Evolutionary conservation across 768 basidiomycete genomes (phyloP).

Genomic region (Lactifluus hygrophoroides): DNA sequence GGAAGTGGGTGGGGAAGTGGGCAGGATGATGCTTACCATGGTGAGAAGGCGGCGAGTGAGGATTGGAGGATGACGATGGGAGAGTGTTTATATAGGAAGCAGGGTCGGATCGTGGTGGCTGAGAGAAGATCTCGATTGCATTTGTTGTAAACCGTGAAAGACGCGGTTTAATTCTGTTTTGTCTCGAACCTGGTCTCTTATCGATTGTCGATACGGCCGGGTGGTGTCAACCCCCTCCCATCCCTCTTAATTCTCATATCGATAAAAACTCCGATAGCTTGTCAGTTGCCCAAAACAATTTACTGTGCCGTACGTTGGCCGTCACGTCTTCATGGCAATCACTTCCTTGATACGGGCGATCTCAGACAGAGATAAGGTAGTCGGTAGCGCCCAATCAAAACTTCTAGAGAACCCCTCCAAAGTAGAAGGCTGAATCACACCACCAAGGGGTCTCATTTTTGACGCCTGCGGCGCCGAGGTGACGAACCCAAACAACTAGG

Average conservation of each 20-base stretch:
- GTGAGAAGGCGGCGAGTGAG: neutral
- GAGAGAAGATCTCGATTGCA: constrained; percentile 9
- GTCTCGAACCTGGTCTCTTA: constrained; percentile 1
- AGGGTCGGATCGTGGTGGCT: constrained; percentile 16
- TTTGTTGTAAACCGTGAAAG: neutral
- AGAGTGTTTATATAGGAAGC: constrained; percentile 20
- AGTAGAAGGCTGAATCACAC: neutral
- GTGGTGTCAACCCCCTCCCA: neutral
- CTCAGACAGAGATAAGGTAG: constrained; percentile 11
- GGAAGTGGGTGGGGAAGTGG: neutral
- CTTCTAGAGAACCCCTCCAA: neutral
- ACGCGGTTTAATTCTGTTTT: constrained; percentile 10
- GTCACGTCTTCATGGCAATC: neutral
- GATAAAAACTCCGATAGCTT: neutral
- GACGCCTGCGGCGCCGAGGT: neutral
- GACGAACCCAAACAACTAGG: too few species aligned
- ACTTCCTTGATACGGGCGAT: neutral
- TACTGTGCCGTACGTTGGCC: too few species aligned
- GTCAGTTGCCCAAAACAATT: too few species aligned
- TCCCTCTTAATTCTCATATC: neutral
- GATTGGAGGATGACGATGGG: constrained; percentile 3
- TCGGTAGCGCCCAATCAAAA: neutral
- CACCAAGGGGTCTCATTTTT: too few species aligned
- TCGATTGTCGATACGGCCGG: constrained; percentile 10
- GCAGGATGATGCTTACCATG: constrained; percentile 14